Conservation (phyloP, 2,329 filamentous ascomycete species). For the Whalleya microplaca region DNA sequence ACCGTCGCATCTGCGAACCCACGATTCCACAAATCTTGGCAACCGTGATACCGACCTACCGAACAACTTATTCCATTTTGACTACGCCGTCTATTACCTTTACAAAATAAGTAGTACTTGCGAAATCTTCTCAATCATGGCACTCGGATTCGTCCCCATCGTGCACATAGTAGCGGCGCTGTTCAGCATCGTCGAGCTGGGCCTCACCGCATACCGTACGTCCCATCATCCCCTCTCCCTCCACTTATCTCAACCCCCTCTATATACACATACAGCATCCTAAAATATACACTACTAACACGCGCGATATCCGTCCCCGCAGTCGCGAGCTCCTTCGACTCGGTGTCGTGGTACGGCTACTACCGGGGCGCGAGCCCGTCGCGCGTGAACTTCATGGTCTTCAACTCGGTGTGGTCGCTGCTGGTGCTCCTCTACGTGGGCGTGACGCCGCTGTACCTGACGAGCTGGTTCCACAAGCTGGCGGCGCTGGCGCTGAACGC, state of each 20-base stretch:
- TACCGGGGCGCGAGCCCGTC: slow-evolving; percentile 48
- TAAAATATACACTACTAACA: too few relatives aligned
- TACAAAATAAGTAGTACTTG: neutral
- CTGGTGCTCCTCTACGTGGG: slow-evolving; percentile 72
- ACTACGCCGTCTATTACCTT: neutral
- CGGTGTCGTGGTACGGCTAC: slow-evolving; percentile 33
- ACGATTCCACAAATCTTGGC: too few relatives aligned
- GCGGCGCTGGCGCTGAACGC: slow-evolving; percentile 69
- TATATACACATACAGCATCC: too few relatives aligned
- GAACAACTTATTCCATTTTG: neutral
- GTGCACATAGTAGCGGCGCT: slow-evolving; percentile 69
- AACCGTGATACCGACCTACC: neutral
- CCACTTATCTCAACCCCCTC: neutral
- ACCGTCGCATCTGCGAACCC: too few relatives aligned
- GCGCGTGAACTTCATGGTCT: slow-evolving; percentile 76
- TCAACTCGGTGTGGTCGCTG: slow-evolving; percentile 76
- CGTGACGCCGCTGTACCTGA: slow-evolving; percentile 66
- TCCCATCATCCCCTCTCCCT: slow-evolving; percentile 14
- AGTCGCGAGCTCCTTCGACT: slow-evolving; percentile 58
- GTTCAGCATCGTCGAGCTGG: slow-evolving; percentile 75
- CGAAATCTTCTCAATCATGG: slow-evolving; percentile 43
- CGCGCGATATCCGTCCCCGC: neutral
- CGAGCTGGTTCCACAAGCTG: slow-evolving; percentile 63
- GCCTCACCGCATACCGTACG: slow-evolving; percentile 73
- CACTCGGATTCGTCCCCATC: slow-evolving; percentile 59